Evolutionary conservation across 1,284 basidiomycete species (phyloP), one percentile per base, ranked within the genome.

Genomic region (Sphagnurus paluster): DNA sequence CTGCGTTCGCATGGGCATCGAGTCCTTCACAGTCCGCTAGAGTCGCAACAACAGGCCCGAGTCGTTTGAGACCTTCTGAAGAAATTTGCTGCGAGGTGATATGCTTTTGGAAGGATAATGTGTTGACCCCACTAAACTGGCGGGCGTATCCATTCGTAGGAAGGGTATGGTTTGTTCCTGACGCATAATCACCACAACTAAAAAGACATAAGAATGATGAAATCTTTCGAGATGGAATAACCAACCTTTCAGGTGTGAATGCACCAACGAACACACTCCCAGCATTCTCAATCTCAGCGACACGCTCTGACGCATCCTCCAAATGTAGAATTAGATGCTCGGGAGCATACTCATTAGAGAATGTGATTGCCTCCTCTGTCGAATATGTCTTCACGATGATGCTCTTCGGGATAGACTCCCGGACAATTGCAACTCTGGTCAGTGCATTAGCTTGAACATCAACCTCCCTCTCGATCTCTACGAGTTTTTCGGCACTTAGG

Each of bases 111-210:
- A 99, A 99, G 1, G 94, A 94, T 16, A 84, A 76, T 0, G 96
- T 98, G 70, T 97, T 98, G 57, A 99, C 97, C 13, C 97, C 97
- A 55, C 92, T 95, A 74, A 97, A 99, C 65, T 98, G 95, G 46
- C 93, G 87, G 11, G 97, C 97, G 63, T 95, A 98, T 16, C 94
- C 95, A 60, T 93, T 94, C 3, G 91, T 96, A 20, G 93, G 93
- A 25, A 95, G 77, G 0, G 96, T 98, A 75, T 99, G 97, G 69
- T 99, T 99, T 7, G 97, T 99, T 17, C 97, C 97, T 0, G 92
- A 95, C 3, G 97, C 97, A 61, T 99, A 99, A 67, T 99, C 97
- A 26, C 97, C 97, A 65, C 94, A 98, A 57, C 92, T 95, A 46
- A 48, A 10, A 51, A 26, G 42, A n/a, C n/a, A 28, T 14, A 13